Conservation (phyloP, 148 eudicot genomes). For the Rheum nobile region DNA sequence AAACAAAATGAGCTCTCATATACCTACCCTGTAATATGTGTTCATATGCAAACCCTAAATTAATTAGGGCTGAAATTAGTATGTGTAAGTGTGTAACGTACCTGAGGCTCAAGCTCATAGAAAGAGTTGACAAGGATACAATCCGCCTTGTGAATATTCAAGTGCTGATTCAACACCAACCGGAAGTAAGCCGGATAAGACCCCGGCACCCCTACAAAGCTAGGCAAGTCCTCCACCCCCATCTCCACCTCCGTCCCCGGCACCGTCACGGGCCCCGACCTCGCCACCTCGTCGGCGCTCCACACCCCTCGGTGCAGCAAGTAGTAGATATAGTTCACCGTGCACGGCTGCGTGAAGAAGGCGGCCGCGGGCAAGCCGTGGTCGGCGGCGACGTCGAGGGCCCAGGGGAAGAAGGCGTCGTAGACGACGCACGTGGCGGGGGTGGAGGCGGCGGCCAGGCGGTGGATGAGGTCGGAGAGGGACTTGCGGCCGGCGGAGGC, state of each 20-base stretch:
- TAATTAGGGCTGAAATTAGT: too few species aligned
- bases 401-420: conserved; percentile 46
- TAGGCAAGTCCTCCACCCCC: conserved; percentile 25
- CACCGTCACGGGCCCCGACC: background rate
- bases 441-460: background rate
- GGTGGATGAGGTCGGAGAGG: background rate
- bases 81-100: background rate
- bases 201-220: conserved; percentile 12
- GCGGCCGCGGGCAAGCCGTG: conserved; percentile 24
- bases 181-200: conserved; percentile 14
- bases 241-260: background rate
- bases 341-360: conserved; percentile 45
- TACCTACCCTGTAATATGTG: too few species aligned
- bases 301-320: conserved; percentile 20
- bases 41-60: too few species aligned
- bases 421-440: conserved; percentile 23
- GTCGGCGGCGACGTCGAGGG: conserved; percentile 22
- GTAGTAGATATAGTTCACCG: conserved; percentile 30
- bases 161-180: conserved; percentile 22
- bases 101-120: conserved; percentile 35
- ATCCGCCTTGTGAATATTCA: conserved; percentile 23
- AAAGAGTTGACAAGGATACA: conserved; percentile 30
- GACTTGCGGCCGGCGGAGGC: background rate
- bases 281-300: background rate
- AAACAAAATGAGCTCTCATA: too few species aligned